These are phyloP conservation scores for Fennellomyces sp. DNA, from an alignment of 371 early-diverging fungal genomes.

Conservation along the genomic window DNA sequence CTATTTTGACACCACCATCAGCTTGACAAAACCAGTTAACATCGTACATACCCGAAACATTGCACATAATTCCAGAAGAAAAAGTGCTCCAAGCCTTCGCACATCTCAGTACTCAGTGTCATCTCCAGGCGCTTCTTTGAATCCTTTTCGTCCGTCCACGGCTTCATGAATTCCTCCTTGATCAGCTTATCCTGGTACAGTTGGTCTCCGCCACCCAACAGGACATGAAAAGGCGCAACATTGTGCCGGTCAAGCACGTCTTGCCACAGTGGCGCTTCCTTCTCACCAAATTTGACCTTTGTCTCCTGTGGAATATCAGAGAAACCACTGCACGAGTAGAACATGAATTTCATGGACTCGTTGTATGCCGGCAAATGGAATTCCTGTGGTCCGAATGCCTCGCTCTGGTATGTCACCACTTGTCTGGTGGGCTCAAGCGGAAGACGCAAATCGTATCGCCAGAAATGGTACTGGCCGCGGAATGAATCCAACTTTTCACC, in stretches of 20 bases:
- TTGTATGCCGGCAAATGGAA: conserved; percentile 44
- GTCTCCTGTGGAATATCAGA: conserved; percentile 56
- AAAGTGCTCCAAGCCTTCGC: conserved; percentile 59
- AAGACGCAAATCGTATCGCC: conserved; percentile 35
- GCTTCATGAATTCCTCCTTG: conserved; percentile 44
- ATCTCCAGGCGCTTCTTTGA: conserved; percentile 35
- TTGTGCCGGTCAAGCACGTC: conserved; percentile 74
- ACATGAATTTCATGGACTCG: conserved; percentile 56
- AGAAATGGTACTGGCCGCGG: conserved; percentile 33
- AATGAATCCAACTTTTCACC: conserved; percentile 29
- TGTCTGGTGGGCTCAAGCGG: conserved; percentile 26
- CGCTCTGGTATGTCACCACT: conserved; percentile 19
- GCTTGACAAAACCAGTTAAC: background rate
- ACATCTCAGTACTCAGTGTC: conserved; percentile 57
- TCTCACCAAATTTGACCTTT: conserved; percentile 43
- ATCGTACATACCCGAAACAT: conserved; percentile 58
- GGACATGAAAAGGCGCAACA: conserved; percentile 70
- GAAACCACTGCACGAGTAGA: conserved; percentile 75
- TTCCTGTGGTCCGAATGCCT: conserved; percentile 13
- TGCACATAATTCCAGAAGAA: conserved; percentile 79
- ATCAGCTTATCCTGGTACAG: conserved; percentile 61
- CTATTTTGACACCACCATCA: conserved; percentile 6
- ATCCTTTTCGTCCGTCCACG: conserved; percentile 37
- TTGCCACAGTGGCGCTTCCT: conserved; percentile 72
- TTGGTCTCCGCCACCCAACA: conserved; percentile 89